A percentile compares a stretch with the other conserved stretches of the same genome.
phyloP scores from a whole-genome alignment of 306 rosid genomes.

The Lathyrus aphaca region DNA sequence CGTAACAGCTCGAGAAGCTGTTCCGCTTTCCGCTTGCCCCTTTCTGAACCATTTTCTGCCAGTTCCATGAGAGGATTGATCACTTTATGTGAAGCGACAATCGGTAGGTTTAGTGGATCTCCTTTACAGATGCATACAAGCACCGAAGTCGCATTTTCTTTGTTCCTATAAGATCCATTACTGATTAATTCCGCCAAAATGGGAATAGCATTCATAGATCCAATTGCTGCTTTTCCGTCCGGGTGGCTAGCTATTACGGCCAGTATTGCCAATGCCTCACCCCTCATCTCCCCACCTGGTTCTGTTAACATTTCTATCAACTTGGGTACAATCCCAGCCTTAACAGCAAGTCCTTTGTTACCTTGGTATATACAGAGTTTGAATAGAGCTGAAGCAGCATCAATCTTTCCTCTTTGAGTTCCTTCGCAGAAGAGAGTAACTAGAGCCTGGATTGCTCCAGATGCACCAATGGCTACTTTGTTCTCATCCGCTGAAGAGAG shows the following conservation, averaged over 20 bases:
- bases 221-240: conserved; percentile 71
- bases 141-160: conserved; percentile 87
- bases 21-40: conserved; percentile 76
- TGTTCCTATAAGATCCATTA: conserved; percentile 68
- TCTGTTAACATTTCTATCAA: conserved; percentile 69
- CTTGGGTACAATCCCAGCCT: conserved; percentile 77
- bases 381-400: conserved; percentile 83
- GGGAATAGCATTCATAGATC: conserved; percentile 58
- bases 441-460: conserved; percentile 79
- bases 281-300: conserved; percentile 77
- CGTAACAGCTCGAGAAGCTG: conserved; percentile 71
- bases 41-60: conserved; percentile 67
- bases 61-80: conserved; percentile 55
- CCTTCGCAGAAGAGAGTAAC: conserved; percentile 74
- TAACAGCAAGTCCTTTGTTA: conserved; percentile 81
- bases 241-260: conserved; percentile 69
- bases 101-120: conserved; percentile 53
- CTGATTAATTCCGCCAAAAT: conserved; percentile 63
- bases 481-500: conserved; percentile 67
- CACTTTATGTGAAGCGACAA: conserved; percentile 60
- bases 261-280: conserved; percentile 74
- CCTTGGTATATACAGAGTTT: conserved; percentile 73
- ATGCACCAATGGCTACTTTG: conserved; percentile 66
- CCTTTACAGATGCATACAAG: conserved; percentile 69
- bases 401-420: conserved; percentile 74